Conservation (phyloP, 495 filamentous ascomycete genomes). For the Astrocystis sublimbata region DNA sequence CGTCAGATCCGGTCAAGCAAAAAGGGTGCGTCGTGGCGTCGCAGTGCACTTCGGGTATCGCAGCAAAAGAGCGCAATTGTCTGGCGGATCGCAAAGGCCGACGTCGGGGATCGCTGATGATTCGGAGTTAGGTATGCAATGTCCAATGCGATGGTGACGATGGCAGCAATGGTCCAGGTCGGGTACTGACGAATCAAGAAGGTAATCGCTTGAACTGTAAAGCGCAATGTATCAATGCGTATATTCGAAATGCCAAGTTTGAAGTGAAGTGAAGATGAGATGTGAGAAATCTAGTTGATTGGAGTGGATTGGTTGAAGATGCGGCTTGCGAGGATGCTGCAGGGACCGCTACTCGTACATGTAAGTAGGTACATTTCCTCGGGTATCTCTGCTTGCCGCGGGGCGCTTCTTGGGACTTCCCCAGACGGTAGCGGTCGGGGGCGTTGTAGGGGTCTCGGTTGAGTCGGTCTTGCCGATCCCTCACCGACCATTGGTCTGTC, state of each 20-base stretch:
- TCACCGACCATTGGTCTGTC: background rate
- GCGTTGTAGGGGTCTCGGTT: background rate
- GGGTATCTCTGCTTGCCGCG: slow-evolving; percentile 1
- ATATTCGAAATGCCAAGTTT: background rate
- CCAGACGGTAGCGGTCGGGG: too few relatives aligned
- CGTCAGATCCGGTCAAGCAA: too few relatives aligned
- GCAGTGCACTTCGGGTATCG: background rate
- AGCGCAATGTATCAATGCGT: too few relatives aligned
- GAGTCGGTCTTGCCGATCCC: background rate
- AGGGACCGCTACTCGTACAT: too few relatives aligned
- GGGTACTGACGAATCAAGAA: background rate
- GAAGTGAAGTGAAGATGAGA: background rate
- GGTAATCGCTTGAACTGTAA: background rate
- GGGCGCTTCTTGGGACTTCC: too few relatives aligned
- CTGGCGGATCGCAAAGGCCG: background rate
- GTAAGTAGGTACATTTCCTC: background rate
- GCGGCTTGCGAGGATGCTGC: background rate
- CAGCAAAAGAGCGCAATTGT: background rate
- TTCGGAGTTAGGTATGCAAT: background rate
- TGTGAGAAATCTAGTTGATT: background rate
- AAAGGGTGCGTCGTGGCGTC: background rate
- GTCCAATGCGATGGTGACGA: background rate
- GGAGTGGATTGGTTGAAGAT: background rate
- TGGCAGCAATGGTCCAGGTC: background rate
- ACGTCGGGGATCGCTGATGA: background rate